Percentiles rank a stretch among this genome's conserved stretches.
Evolutionary conservation across 148 eudicot genomes (phyloP).

Genomic region (Diospyros lotus): DNA sequence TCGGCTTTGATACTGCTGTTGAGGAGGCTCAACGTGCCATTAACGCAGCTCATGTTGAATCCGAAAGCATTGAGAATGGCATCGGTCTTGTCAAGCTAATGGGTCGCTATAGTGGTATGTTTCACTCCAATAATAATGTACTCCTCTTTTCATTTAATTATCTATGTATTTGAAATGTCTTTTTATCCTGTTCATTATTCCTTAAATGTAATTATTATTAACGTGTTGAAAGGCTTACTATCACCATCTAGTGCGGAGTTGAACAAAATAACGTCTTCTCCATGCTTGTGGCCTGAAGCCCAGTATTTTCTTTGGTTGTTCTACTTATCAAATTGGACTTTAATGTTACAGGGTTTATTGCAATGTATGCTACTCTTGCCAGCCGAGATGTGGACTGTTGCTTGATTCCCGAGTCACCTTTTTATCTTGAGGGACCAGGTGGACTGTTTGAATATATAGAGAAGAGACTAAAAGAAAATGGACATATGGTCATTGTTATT

Average conservation of each 20-base stretch:
- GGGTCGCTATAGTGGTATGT: conserved; percentile 85
- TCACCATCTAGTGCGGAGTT: background rate
- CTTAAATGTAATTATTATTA: background rate
- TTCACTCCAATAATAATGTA: background rate
- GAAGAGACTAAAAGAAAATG: conserved; percentile 61
- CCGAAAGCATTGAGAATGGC: conserved; percentile 75
- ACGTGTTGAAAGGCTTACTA: background rate
- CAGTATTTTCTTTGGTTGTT: background rate
- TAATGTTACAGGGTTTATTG: conserved; percentile 67
- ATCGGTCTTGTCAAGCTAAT: conserved; percentile 86
- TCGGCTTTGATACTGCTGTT: conserved; percentile 92
- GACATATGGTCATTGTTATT: conserved; percentile 89
- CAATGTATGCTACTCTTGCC: conserved; percentile 92
- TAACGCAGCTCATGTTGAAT: conserved; percentile 83
- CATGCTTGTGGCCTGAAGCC: background rate
- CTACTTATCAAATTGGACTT: background rate
- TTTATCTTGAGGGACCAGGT: conserved; percentile 80
- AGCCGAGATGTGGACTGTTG: conserved; percentile 97
- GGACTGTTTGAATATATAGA: conserved; percentile 79
- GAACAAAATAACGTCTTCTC: background rate
- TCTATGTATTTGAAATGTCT: conserved; percentile 1
- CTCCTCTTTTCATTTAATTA: background rate
- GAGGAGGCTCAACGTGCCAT: conserved; percentile 96
- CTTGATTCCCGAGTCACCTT: conserved; percentile 89
- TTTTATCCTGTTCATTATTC: background rate